Evolutionary conservation across 2,329 filamentous ascomycete genomes (phyloP).

Genomic region (Aspergillus sp.): DNA sequence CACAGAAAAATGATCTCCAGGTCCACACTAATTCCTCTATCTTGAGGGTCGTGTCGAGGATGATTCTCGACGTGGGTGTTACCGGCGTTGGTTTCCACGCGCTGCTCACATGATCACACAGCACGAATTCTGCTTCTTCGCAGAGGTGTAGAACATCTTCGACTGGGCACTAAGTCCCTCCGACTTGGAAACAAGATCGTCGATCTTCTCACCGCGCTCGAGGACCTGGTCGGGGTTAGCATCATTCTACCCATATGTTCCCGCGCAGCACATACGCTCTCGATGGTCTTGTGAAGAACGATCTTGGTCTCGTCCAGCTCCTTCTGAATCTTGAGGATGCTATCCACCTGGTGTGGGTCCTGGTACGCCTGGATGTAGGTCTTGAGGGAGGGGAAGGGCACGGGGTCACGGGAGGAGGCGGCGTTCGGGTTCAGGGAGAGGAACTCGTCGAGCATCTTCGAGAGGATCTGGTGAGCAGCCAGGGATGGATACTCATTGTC

Average conservation of each 20-base stretch:
- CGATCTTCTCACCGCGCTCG: conserved; percentile 94
- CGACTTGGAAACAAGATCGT: conserved; percentile 89
- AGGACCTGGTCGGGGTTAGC: conserved; percentile 45
- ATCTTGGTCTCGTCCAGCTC: conserved; percentile 98
- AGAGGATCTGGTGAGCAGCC: conserved; percentile 82
- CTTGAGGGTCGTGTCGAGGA: not conserved
- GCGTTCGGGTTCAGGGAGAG: conserved; percentile 68
- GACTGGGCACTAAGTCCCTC: conserved; percentile 86
- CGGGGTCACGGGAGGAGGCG: conserved; percentile 48
- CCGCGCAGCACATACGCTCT: conserved; percentile 44
- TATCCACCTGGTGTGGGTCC: conserved; percentile 85
- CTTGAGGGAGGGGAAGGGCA: conserved; percentile 71
- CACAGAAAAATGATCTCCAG: not conserved
- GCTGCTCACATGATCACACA: conserved; percentile 64
- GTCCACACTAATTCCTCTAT: not conserved
- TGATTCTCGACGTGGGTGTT: not conserved
- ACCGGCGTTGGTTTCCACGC: not conserved
- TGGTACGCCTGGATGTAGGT: conserved; percentile 80
- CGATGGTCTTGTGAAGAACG: conserved; percentile 94
- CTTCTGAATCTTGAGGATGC: conserved; percentile 92
- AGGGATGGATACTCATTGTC: conserved; percentile 74
- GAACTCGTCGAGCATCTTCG: conserved; percentile 87
- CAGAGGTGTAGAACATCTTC: conserved; percentile 91
- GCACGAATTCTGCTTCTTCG: conserved; percentile 81
- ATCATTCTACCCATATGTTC: not conserved